Evolutionary conservation across 1,284 basidiomycete species (phyloP), one percentile per base, ranked within the genome.

Genomic region (Apiotrichum mycotoxinovorans): DNA sequence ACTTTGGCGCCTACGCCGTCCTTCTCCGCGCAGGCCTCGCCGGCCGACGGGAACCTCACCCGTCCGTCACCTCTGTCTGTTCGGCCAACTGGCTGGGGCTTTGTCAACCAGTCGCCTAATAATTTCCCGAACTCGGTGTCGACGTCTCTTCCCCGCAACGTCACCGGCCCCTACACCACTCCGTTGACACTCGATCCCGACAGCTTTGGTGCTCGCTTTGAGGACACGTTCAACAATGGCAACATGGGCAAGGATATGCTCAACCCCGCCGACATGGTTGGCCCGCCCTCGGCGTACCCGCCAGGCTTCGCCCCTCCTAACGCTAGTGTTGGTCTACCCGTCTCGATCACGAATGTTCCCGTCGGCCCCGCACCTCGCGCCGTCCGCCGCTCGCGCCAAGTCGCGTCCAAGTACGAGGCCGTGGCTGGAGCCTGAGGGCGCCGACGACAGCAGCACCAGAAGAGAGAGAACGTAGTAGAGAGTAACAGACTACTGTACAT

Each of bases 371-470:
- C 10, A 10, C 5, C 33, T 33, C 46, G 46, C 20, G 22, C 37
- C 18, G 23, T 35, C 3, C 33, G 30, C 10, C 33, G 46, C 12
- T 33, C 46, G 12, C 46, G 46, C 46, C 46, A 48, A 15, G 33
- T 48, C 8, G 46, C 33, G 4, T 48, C 46, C 20, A 48, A 48
- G 34, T 48, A 48, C 20, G 46, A 48, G 46, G 12, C 46, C 2
- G 46, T 48, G 11, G 46, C 46, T 22, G 46, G 46, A 1, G 33
- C 22, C 2, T 30, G 20, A n/a, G 3, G 11, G 44, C 10, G n/a
- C n/a, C 5, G n/a, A 9, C 11, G 12, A 14, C 26, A 45, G 17
- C 8, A 38, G 17, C 8, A n/a, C n/a, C n/a, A n/a, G n/a, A n/a
- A 38, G 37, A 38, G 37, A 38, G 37, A 18, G 17, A 12, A 30